Conservation (phyloP, 805 yeast genomes). For the Candida boidinii region DNA sequence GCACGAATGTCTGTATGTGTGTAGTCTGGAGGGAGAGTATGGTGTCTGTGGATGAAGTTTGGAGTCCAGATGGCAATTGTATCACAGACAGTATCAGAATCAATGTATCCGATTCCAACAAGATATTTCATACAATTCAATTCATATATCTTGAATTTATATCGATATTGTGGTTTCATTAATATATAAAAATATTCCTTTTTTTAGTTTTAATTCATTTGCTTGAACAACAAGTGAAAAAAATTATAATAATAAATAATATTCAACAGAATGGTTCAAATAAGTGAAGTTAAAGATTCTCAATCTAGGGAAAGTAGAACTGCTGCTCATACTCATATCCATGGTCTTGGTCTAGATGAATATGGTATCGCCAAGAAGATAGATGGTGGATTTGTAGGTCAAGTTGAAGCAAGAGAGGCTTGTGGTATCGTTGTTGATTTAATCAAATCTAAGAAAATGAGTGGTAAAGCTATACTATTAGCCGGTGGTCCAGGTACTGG, state of each 20-base stretch:
- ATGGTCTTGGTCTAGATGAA: conserved; percentile 90
- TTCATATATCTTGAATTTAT: too few relatives aligned
- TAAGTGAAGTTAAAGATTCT: conserved; percentile 63
- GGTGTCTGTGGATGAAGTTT: too few relatives aligned
- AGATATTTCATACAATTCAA: too few relatives aligned
- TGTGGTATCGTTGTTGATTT: conserved; percentile 93
- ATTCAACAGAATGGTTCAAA: conserved; percentile 51
- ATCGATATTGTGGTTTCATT: too few relatives aligned
- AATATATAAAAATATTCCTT: too few relatives aligned
- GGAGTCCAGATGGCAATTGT: too few relatives aligned
- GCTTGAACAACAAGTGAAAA: background rate
- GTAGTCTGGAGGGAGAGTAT: too few relatives aligned
- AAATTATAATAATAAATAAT: too few relatives aligned
- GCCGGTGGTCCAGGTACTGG: conserved; percentile 99
- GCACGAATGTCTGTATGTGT: too few relatives aligned
- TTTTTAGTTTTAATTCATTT: too few relatives aligned
- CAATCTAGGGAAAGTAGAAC: conserved; percentile 52
- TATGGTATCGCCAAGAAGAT: conserved; percentile 73
- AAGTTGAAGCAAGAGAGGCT: conserved; percentile 72
- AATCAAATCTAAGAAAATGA: conserved; percentile 85
- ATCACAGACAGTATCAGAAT: too few relatives aligned
- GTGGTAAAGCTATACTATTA: conserved; percentile 89
- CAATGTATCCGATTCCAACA: too few relatives aligned
- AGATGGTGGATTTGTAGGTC: conserved; percentile 88
- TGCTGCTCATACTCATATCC: conserved; percentile 96